These are phyloP conservation scores for Vigna radiata DNA, from an alignment of 306 rosid genomes.

Conservation along the genomic window DNA sequence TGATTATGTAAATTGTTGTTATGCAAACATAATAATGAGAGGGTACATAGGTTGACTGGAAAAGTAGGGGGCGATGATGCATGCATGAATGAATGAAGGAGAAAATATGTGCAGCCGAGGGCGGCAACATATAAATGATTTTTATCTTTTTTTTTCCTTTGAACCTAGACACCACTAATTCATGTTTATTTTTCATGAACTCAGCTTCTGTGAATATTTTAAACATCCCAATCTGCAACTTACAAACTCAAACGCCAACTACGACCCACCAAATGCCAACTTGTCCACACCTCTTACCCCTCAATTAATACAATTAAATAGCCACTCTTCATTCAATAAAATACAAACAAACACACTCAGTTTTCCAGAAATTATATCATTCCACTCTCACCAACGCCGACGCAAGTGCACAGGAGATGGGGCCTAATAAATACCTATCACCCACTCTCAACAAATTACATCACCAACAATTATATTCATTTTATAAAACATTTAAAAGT, in stretches of 20 bases:
- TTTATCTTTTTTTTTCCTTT: slow-evolving; percentile 16
- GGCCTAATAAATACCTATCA: not conserved
- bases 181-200: slow-evolving; percentile 5
- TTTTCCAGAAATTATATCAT: slow-evolving; percentile 11
- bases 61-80: not conserved
- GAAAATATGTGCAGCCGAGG: not conserved
- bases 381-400: not conserved
- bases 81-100: not conserved
- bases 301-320: not conserved
- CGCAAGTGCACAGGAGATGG: slow-evolving; percentile 17
- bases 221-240: slow-evolving; percentile 35
- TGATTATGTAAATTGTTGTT: too few relatives aligned
- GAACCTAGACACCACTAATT: slow-evolving; percentile 3
- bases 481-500: too few relatives aligned
- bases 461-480: not conserved
- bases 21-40: not conserved
- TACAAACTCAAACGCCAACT: slow-evolving; percentile 11
- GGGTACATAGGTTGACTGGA: not conserved
- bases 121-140: slow-evolving; percentile 38
- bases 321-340: not conserved
- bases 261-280: slow-evolving; percentile 23
- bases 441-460: too few relatives aligned
- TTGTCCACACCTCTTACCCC: slow-evolving; percentile 23
- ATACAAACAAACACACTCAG: not conserved
- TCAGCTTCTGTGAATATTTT: slow-evolving; percentile 3